phyloP scores from a whole-genome alignment of 352 stramenopile species.

The Phytophthora tubulina region DNA sequence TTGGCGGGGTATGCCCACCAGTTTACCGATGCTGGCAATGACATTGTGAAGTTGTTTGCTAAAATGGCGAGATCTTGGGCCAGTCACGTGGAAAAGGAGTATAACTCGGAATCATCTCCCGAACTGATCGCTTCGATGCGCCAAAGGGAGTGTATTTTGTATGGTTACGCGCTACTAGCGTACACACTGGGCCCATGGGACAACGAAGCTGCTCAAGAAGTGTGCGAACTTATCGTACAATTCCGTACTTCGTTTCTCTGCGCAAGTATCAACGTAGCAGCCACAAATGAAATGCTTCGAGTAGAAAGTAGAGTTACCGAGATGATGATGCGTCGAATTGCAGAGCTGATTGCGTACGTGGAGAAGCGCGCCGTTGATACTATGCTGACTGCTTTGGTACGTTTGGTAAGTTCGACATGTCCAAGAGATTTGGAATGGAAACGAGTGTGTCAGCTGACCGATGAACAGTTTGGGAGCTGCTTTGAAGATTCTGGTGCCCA shows the following conservation, averaged over 20 bases:
- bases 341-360: slow-evolving; percentile 22
- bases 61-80: slow-evolving; percentile 41
- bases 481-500: slow-evolving; percentile 36
- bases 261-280: slow-evolving; percentile 31
- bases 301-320: slow-evolving; percentile 38
- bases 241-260: slow-evolving; percentile 52
- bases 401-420: slow-evolving; percentile 31
- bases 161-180: slow-evolving; percentile 33
- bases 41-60: slow-evolving; percentile 35
- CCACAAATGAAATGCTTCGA: slow-evolving; percentile 26
- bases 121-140: slow-evolving; percentile 29
- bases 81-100: slow-evolving; percentile 12
- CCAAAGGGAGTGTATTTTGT: slow-evolving; percentile 37
- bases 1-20: slow-evolving; percentile 21
- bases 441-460: background rate
- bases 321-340: slow-evolving; percentile 45
- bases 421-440: slow-evolving; percentile 36
- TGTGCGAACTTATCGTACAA: slow-evolving; percentile 55
- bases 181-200: slow-evolving; percentile 33
- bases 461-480: slow-evolving; percentile 29
- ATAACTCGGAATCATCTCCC: slow-evolving; percentile 11
- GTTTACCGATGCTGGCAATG: slow-evolving; percentile 15
- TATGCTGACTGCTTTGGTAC: slow-evolving; percentile 33
- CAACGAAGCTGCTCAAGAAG: slow-evolving; percentile 17
- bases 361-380: background rate